Evolutionary conservation across 768 basidiomycete species (phyloP), one percentile per base, ranked within the genome.

Genomic region (Suillus subalutaceus): DNA sequence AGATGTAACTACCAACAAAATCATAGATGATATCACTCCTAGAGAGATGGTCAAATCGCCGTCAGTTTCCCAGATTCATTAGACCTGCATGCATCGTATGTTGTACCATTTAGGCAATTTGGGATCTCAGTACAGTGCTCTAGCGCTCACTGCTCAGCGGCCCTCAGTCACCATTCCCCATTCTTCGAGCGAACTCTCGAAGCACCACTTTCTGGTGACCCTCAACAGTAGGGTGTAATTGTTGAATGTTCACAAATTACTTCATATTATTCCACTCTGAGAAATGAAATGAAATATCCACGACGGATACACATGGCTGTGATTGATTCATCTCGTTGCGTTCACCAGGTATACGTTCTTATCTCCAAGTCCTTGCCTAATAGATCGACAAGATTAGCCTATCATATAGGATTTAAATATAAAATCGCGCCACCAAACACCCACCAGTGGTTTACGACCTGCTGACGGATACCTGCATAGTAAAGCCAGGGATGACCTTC

Each of bases 251-350:
- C 26, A 18, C 18, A 23, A 32, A n/a, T 60, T 20, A 61, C 6
- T 40, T 32, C 35, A 9, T 26, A 41, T 58, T 6, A n/a, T 56
- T 43, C 30, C n/a, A 46, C 13, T 13, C 30, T 53, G 26, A 53
- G 52, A 40, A 52, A 60, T 64, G 5, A 18, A 62, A 46, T 20
- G 9, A 23, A 63, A 48, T 20, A 67, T 77, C 65, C 65, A 81
- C 80, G 78, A 80, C 12, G 83, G 79, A 71, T 83, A 85, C 15
- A 87, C 83, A 67, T 88, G 85, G 0, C 70, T 80, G 65, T 69
- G 85, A 1, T 79, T 78, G 23, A 86, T 81, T 85, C 86, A 88
- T 5, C 85, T 85, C 0, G 84, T 86, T 9, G 86, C 85, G 68
- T 88, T 79, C 30, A 88, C 85, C 0, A 87, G 74, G 74, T 82